Evolutionary conservation across 257 asterid genomes (phyloP).

Genomic region (Asclepias syriaca): DNA sequence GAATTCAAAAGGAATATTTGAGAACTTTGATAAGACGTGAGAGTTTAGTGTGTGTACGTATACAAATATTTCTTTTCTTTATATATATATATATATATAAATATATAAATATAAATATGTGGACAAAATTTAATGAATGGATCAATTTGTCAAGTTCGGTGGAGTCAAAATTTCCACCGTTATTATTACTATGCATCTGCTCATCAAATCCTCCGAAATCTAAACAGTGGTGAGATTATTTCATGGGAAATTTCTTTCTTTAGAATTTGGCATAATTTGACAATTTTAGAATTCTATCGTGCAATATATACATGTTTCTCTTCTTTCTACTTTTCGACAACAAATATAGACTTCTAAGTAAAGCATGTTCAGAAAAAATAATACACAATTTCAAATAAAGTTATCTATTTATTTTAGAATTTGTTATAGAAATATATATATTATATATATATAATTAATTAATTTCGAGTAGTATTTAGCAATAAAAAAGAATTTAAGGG

Average conservation of each 20-base stretch:
- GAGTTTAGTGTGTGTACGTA: background rate
- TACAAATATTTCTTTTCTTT: background rate
- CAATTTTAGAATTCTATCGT: background rate
- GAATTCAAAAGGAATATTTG: background rate
- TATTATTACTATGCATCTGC: background rate
- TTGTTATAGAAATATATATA: background rate
- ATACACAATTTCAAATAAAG: no score
- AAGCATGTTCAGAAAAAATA: background rate
- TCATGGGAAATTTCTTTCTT: background rate
- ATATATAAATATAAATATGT: background rate
- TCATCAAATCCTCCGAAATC: background rate
- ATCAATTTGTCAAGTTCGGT: background rate
- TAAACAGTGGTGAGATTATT: background rate
- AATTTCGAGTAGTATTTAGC: no score
- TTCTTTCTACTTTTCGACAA: background rate
- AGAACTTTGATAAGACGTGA: conserved; percentile 13
- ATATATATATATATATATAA: no score
- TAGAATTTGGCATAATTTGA: background rate
- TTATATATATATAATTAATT: no score
- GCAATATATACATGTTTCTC: background rate
- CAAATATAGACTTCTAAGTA: background rate
- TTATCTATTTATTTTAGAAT: no score
- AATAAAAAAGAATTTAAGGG: no score
- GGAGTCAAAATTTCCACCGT: background rate
- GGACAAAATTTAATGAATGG: conserved; percentile 1